Evolutionary conservation across 1,139 yeast genomes (phyloP).

Genomic region (Blastobotrys niveus): DNA sequence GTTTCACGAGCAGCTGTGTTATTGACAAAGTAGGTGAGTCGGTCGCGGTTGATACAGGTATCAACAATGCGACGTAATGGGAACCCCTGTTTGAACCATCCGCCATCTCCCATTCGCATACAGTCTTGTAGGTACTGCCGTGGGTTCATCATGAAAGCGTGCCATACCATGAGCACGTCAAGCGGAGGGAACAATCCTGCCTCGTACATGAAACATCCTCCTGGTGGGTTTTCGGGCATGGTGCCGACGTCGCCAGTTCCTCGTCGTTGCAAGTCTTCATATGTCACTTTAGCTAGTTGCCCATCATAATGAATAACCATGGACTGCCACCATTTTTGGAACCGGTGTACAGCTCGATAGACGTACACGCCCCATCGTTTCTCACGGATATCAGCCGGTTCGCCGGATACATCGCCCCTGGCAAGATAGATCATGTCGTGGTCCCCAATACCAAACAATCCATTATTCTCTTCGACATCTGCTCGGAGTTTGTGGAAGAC

Average conservation of each 20-base stretch:
- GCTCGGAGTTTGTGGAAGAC: conserved; percentile 2
- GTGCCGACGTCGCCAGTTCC: background rate
- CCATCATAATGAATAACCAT: background rate
- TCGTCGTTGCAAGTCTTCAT: background rate
- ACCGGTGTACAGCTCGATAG: conserved; percentile 35
- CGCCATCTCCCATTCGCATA: conserved; percentile 8
- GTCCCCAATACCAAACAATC: conserved; percentile 1
- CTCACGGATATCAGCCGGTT: conserved; percentile 12
- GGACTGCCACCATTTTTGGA: conserved; percentile 29
- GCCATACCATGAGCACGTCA: conserved; percentile 42
- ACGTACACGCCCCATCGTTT: conserved; percentile 36
- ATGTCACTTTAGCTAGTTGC: background rate
- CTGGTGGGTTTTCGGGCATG: background rate
- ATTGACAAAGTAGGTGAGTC: too few species aligned
- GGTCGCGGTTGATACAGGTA: background rate
- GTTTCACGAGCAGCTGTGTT: background rate
- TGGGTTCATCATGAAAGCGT: conserved; percentile 35
- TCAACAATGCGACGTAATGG: background rate
- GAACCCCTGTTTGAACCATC: conserved; percentile 4
- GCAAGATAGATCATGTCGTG: background rate
- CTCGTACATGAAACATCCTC: background rate
- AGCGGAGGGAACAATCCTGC: conserved; percentile 32
- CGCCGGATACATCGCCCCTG: background rate
- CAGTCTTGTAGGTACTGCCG: conserved; percentile 33
- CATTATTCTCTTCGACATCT: conserved; percentile 1